phyloP scores from a whole-genome alignment of 805 yeast species.

The Nakazawaea wickerhamii region DNA sequence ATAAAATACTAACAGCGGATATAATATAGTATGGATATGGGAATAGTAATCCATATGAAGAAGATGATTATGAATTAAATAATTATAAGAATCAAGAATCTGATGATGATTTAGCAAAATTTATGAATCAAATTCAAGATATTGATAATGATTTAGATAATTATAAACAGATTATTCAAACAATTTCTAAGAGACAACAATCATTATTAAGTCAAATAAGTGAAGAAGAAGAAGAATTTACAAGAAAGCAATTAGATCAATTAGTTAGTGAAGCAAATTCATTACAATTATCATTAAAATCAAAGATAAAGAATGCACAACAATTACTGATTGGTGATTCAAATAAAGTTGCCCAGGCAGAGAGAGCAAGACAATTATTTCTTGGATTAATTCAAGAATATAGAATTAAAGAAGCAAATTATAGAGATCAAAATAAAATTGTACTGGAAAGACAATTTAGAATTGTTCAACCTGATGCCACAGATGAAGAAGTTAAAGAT shows the following conservation, averaged over 20 bases:
- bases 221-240: constrained; percentile 60
- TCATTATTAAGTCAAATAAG: constrained; percentile 69
- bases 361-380: constrained; percentile 78
- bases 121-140: constrained; percentile 63
- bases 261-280: constrained; percentile 74
- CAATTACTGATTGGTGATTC: constrained; percentile 63
- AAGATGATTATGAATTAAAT: constrained; percentile 14
- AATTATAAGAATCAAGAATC: constrained; percentile 19
- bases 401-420: constrained; percentile 79
- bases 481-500: constrained; percentile 76
- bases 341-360: constrained; percentile 87
- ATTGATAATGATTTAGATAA: constrained; percentile 66
- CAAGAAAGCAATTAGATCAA: constrained; percentile 71
- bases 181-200: constrained; percentile 66
- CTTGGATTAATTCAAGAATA: constrained; percentile 82
- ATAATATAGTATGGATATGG: constrained; percentile 12
- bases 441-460: constrained; percentile 92
- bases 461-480: constrained; percentile 82
- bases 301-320: constrained; percentile 72
- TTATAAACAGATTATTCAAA: constrained; percentile 62
- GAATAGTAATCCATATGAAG: constrained; percentile 15
- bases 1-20: constrained; percentile 3
- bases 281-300: constrained; percentile 66
- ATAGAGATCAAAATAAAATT: constrained; percentile 74
- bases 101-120: constrained; percentile 52